Evolutionary conservation across 805 yeast genomes (phyloP).

Genomic region (Pichia nakasei): DNA sequence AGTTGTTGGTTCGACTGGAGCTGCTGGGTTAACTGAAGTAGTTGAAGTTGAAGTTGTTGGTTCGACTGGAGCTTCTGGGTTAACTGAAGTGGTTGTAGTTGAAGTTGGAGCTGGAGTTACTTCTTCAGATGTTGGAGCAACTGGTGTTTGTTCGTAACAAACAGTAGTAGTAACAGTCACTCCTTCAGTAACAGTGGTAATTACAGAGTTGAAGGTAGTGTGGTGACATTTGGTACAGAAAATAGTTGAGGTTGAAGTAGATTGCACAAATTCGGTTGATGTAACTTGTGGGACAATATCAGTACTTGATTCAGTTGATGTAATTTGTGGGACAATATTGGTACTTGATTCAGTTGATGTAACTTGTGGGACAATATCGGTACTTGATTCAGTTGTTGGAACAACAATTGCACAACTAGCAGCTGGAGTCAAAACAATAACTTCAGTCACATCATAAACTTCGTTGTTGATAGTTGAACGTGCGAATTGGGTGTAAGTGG

Average conservation of each 20-base stretch:
- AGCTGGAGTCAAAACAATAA: not conserved
- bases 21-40: not conserved
- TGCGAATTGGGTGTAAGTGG: not conserved
- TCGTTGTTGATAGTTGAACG: not conserved
- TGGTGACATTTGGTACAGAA: slow-evolving; percentile 2
- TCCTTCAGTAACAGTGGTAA: slow-evolving; percentile 2
- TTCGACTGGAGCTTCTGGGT: not conserved
- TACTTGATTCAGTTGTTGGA: not conserved
- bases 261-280: not conserved
- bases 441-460: not conserved
- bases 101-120: not conserved
- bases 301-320: not conserved
- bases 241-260: slow-evolving; percentile 1
- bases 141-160: slow-evolving; percentile 3
- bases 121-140: not conserved
- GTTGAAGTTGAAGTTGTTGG: not conserved
- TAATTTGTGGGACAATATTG: not conserved
- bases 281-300: not conserved
- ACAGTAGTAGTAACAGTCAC: not conserved
- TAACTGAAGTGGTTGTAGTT: not conserved
- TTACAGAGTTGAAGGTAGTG: not conserved
- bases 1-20: not conserved
- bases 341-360: not conserved
- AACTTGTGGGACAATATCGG: too few relatives aligned
- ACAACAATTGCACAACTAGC: not conserved